phyloP scores from a whole-genome alignment of 208 protist genomes.

The Wallacemonas sp. region DNA sequence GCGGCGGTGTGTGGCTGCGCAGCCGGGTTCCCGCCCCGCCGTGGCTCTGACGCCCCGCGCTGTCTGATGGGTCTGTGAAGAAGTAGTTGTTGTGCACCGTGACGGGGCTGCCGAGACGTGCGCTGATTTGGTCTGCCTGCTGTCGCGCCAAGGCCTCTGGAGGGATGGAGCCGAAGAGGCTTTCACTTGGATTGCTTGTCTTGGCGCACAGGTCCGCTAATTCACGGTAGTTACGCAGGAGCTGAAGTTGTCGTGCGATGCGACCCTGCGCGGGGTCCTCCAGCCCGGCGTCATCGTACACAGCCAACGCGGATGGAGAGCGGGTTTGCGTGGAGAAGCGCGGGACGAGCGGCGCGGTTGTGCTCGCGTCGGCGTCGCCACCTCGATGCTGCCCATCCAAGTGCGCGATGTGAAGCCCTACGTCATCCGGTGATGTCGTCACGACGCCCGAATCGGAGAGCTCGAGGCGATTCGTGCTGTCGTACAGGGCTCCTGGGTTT shows the following conservation, averaged over 20 bases:
- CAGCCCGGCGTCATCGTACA: conserved; percentile 6
- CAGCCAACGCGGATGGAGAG: background rate
- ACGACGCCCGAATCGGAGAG: background rate
- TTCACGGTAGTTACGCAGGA: conserved; percentile 68
- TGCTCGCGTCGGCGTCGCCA: no score
- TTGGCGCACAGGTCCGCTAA: conserved; percentile 51
- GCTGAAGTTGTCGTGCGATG: conserved; percentile 62
- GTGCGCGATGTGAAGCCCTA: no score
- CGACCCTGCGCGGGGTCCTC: conserved; percentile 41
- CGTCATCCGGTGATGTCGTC: background rate
- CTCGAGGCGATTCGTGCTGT: background rate
- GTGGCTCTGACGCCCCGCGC: background rate
- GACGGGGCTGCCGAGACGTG: conserved; percentile 22
- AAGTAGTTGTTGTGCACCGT: conserved; percentile 67
- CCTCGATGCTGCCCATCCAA: no score
- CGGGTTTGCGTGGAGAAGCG: conserved; percentile 14
- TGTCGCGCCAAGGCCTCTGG: conserved; percentile 43
- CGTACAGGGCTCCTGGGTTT: background rate
- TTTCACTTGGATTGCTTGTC: conserved; percentile 29
- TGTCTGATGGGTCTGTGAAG: conserved; percentile 11
- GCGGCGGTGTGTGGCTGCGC: background rate
- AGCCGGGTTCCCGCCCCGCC: background rate
- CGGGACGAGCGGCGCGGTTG: background rate
- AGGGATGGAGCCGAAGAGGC: conserved; percentile 28
- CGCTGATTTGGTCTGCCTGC: conserved; percentile 23